Base-by-base conservation (phyloP, 2,329 filamentous ascomycete genomes). In the Tolypocladium guangdongense region DNA sequence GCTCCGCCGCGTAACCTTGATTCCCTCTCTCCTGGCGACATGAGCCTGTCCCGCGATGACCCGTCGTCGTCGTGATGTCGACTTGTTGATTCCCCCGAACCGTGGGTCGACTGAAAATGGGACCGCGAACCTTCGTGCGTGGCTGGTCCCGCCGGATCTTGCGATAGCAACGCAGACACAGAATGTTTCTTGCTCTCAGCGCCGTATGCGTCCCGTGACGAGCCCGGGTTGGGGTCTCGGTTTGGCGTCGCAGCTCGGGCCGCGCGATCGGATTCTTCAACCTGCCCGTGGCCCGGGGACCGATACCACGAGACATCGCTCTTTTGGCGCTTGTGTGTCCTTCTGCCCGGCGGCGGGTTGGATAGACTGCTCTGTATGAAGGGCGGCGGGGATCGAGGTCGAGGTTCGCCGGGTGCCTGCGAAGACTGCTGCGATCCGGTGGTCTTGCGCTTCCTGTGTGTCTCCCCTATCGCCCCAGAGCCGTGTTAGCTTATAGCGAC, bases 391-490 rank as follows among this genome's bases (percentile, higher is more conserved):
- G 68, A 71, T 61, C 67, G 62, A 52, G 62, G 59, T 57, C 63
- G 63, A 50, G 62, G 59, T 51, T 68, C 63, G 54, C 62, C 62
- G 35, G 64, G 62, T 47, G 61, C 62, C 54, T 56, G 60, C 43
- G 54, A 60, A 52, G 58, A 51, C 47, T 61, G 64, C 30, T 62
- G 64, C 27, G 61, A 57, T 52, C 80, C 80, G 41, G 76, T 77
- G 52, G 87, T 84, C 72, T 95, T 95, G 63, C 90, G 85, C 74
- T 95, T 95, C 67, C 87, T 88, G 35, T 89, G 89, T 57, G 87
- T 89, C 67, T 87, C 87, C 64, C 83, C 76, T 80, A 82, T 68
- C 83, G 78, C 64, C 58, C 63, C 58, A 63, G 53, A 62, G 58
- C 62, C 60, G 63, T 45, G 65, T 72, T 69, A 72, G 70, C 66